Evolutionary conservation across 2,329 filamentous ascomycete species (phyloP), one percentile per base, ranked within the genome.

Genomic region (Clonostachys byssicola): DNA sequence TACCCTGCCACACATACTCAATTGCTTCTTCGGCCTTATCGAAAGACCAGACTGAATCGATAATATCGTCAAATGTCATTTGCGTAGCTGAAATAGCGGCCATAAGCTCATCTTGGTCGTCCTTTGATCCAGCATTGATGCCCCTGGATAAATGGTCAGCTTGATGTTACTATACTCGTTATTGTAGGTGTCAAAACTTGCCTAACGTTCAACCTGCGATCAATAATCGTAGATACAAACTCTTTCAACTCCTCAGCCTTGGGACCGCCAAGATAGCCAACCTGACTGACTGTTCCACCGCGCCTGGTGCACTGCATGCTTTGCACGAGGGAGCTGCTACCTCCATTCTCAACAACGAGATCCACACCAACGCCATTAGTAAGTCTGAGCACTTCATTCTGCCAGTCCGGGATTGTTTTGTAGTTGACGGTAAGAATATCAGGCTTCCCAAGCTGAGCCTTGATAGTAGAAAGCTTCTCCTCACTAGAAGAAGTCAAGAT

Each of bases 281-380:
- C 67, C 45, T 70, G 66, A 47, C 68, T 72, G 42, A 74, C 58
- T 1, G 60, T 60, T 1, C 68, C 70, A 3, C 71, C 68, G 2
- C 69, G 67, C 10, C 63, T 57, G 6, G 67, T 68, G 47, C 64
- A 71, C 42, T 59, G 57, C 44, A 73, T 55, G 34, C 65, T 70
- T 53, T 63, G 58, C 3, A 70, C 62, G 20, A 73, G 53, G 0
- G 69, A 65, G 2, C 51, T 47, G 2, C 56, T 55, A 12, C 70
- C 71, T 3, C 69, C 70, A 47, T 65, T 66, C 46, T 73, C 68
- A 18, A 70, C 44, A 3, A 68, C 60, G 3, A 68, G 40, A 45
- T 69, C 64, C 5, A 68, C 65, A 4, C 65, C 67, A 5, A 48
- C 47, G 2, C 61, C 63, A 17, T 53, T 47, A 0, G 64, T 68